Base-by-base conservation (phyloP, 2,329 filamentous ascomycete genomes). In the Grosmannia clavigera region DNA sequence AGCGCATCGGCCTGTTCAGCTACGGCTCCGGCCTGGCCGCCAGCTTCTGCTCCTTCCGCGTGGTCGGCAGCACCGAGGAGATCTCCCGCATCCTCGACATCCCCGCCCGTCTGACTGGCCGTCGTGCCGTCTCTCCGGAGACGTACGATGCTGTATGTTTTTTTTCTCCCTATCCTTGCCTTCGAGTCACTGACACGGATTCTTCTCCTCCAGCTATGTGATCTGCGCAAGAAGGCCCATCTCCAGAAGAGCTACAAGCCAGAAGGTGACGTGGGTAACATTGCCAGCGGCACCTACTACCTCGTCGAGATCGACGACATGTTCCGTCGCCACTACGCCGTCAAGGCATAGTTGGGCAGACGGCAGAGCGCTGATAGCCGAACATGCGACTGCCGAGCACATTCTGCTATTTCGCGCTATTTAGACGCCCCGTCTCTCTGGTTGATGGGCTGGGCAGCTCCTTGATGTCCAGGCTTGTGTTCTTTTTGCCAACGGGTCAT, bases 221-320 rank as follows among this genome's bases (percentile, higher is more conserved):
- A 86, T 60, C 80, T 92, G 66, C 87, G 89, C 71, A 87, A 94
- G 76, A 82, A 90, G 74, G 89, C 88, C 60, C 89, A 94, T 72
- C 78, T 92, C 65, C 82, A 91, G 78, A 92, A 92, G 79, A 77
- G 83, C 76, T 94, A 83, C 76, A 82, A 77, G 64, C 89, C 89
- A 63, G 73, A 79, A 68, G 89, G 89, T 61, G 83, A 83, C 58
- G 69, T 79, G 33, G 86, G 87, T 54, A 87, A 82, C 66, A 81
- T 94, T 61, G 70, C 72, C 62, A 74, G 81, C 62, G 86, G 84
- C 61, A 84, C 84, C 27, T 94, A 92, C 78, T 94, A 92, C 76
- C 80, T 94, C 61, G 83, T 83, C 70, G 84, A 86, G 72, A 81
- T 94, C 55, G 88, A 94, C 69, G 87, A 90, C 67, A 90, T 90